Evolutionary conservation across 2,329 filamentous ascomycete genomes (phyloP), one percentile per base, ranked within the genome.

Genomic region (Lachnellula hyalina): DNA sequence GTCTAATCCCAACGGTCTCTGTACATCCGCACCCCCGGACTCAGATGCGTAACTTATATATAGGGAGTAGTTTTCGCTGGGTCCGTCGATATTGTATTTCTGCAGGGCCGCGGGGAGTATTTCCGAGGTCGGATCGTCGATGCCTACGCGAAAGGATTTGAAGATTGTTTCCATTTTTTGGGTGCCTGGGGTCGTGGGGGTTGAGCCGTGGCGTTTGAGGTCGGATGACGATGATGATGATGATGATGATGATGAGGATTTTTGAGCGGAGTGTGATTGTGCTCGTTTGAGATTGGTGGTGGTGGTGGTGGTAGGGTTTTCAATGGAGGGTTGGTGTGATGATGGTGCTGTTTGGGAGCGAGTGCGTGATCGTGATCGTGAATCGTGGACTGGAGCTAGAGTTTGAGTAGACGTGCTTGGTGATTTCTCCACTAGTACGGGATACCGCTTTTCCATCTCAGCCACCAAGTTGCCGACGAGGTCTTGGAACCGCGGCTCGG

Each of bases 81-180:
- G 92, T 21, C 90, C 91, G 61, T 94, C 91, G 75, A 97, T 96
- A 69, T 96, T 92, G 74, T 97, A 96, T 70, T 96, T 95, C 70
- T 94, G 93, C 17, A 97, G 81, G 2, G 93, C 93, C 7, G 93
- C 91, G 1, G 93, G 93, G 2, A 97, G 79, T 25, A 97, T 93
- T 70, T 96, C 96, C 76, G 95, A 87, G 74, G 93, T 96, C 1
- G 93, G 92, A 66, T 96, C 92, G 61, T 96, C 91, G 80, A 96
- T 93, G 68, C 88, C 92, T 56, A 96, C 93, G 42, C 92, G 86
- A 81, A 96, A 96, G 1, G 89, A 95, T 71, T 96, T 96, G 83
- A 96, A 96, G 2, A 2, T 28, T 54, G 96, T 96, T 72, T 96
- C 92, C 56, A 96, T 90, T 3, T 81, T 32, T 8, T 8, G 81